Evolutionary conservation across 1,284 basidiomycete species (phyloP), one percentile per base, ranked within the genome.

Genomic region (Exobasidium rhododendri): DNA sequence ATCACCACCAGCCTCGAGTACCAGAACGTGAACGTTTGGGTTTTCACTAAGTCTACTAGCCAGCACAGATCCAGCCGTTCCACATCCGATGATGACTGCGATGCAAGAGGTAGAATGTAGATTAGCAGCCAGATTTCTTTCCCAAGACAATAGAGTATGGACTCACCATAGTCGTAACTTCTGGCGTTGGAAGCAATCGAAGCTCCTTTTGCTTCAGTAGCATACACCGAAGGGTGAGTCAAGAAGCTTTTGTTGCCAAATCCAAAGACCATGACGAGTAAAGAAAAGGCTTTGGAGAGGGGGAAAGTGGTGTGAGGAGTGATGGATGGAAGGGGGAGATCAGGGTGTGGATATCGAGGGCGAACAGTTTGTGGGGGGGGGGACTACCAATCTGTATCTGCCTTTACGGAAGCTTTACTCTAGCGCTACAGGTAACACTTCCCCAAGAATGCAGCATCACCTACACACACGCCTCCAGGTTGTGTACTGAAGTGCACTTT

Each of bases 141-240:
- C 40, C 89, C 81, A 10, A 89, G 73, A 20, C 89, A 80, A 5
- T 88, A 44, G 47, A 24, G 17, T 17, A 40, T 10, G 17, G 17
- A 40, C 35, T 40, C 17, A 40, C 35, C 17, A 32, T 61, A 61
- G 32, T 61, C 59, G 56, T 61, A 61, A 49, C 32, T 26, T 46
- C 60, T 62, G 40, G 55, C 44, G 4, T 40, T 26, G 4, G 20
- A 4, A 24, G n/a, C 47, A 4, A 28, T 28, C 28, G 47, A 24
- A 4, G 20, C 56, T 52, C 47, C 14, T n/a, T 29, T 47, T 22
- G 58, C 40, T 22, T 24, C 28, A 14, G 57, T 51, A 35, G 58
- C 59, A 43, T 58, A 61, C 14, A 40, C 22, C 13, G 32, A 20
- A 32, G 60, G 60, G 32, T 62, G 26, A 17, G 28, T 32, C 14